These are phyloP conservation scores for Blakeslea trispora DNA, from an alignment of 371 early-diverging fungal genomes.

Conservation along the genomic window DNA sequence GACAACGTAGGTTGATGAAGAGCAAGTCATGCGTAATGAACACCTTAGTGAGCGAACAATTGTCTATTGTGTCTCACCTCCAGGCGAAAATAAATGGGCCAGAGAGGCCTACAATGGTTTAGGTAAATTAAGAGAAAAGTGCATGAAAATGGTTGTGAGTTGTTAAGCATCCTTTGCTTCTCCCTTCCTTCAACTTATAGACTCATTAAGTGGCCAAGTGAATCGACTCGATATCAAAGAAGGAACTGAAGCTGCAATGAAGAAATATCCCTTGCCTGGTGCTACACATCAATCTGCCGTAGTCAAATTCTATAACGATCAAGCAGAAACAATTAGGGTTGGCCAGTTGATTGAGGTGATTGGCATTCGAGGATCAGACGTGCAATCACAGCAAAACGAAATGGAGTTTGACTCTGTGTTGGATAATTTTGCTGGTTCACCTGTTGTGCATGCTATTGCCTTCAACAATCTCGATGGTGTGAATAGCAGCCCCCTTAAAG, in stretches of 20 bases:
- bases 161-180: background rate
- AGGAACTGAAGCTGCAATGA: conserved; percentile 7
- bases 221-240: conserved; percentile 24
- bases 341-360: conserved; percentile 63
- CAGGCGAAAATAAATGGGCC: conserved; percentile 60
- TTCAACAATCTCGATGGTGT: conserved; percentile 20
- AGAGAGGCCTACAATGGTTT: conserved; percentile 22
- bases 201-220: conserved; percentile 12
- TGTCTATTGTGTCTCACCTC: conserved; percentile 65
- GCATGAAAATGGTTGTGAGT: background rate
- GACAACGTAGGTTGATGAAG: conserved; percentile 3
- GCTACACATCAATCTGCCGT: conserved; percentile 49
- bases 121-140: conserved; percentile 4
- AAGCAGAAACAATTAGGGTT: conserved; percentile 47
- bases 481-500: conserved; percentile 5
- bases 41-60: conserved; percentile 41
- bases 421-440: conserved; percentile 22
- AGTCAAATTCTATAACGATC: conserved; percentile 53
- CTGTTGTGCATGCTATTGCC: conserved; percentile 50
- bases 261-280: conserved; percentile 58
- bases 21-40: conserved; percentile 24
- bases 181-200: too few relatives aligned
- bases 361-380: conserved; percentile 47
- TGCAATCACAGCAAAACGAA: conserved; percentile 7
- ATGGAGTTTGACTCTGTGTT: conserved; percentile 25